A percentile compares a stretch with the other conserved stretches of the same genome.
phyloP scores from a whole-genome alignment of 495 filamentous ascomycete species.

The Poronia punctata region DNA sequence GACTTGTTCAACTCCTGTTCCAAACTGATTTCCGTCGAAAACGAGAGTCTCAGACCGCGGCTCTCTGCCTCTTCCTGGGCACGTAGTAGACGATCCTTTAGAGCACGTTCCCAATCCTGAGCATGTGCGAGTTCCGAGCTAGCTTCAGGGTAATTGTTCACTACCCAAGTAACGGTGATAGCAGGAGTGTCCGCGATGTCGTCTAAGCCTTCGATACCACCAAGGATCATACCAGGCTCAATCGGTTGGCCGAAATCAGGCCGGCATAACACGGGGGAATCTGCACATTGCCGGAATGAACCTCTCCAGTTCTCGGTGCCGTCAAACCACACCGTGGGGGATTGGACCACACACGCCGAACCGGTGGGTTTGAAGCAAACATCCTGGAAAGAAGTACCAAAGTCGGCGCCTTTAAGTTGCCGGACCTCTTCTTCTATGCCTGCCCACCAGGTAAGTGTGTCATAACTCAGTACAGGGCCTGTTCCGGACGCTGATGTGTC shows the following conservation, averaged over 20 bases:
- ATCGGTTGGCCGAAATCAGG: slow-evolving; percentile 84
- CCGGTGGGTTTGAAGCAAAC: slow-evolving; percentile 93
- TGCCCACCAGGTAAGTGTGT: slow-evolving; percentile 91
- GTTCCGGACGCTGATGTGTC: slow-evolving; percentile 57
- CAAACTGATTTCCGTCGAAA: slow-evolving; percentile 87
- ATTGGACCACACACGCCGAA: slow-evolving; percentile 86
- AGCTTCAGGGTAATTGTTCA: slow-evolving; percentile 76
- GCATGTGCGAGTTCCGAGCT: slow-evolving; percentile 60
- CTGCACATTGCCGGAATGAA: slow-evolving; percentile 60
- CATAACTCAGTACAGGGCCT: slow-evolving; percentile 75
- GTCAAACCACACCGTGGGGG: slow-evolving; percentile 76
- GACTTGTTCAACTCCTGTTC: slow-evolving; percentile 94
- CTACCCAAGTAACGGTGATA: slow-evolving; percentile 90
- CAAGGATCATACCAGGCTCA: slow-evolving; percentile 75
- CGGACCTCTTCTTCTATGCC: slow-evolving; percentile 73
- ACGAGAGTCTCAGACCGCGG: slow-evolving; percentile 77
- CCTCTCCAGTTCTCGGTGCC: slow-evolving; percentile 60
- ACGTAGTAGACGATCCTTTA: slow-evolving; percentile 61
- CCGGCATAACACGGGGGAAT: slow-evolving; percentile 73
- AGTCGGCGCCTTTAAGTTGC: slow-evolving; percentile 56
- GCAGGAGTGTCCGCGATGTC: slow-evolving; percentile 70
- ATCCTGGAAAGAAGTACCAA: slow-evolving; percentile 63
- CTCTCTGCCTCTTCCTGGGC: slow-evolving; percentile 74
- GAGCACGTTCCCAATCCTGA: slow-evolving; percentile 80
- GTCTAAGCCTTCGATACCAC: slow-evolving; percentile 61